A percentile compares a stretch with the other conserved stretches of the same genome.
Conservation (phyloP, 2,329 filamentous ascomycete genomes). For the Penicillium corylophilum region DNA sequence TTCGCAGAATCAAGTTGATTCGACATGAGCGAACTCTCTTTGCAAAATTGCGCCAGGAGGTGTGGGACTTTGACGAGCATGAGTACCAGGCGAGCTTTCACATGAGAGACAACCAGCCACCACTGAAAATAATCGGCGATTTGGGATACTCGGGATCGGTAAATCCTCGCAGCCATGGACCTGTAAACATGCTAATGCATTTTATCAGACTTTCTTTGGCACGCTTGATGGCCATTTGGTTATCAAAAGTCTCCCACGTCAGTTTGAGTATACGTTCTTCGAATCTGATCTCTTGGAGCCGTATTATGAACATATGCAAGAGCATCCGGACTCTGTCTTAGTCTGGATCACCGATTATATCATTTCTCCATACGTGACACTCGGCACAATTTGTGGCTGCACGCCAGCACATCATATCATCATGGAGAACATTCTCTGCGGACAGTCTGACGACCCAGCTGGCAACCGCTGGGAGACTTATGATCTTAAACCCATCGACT, state of each 20-base stretch:
- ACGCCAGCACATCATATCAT: constrained; percentile 71
- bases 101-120: constrained; percentile 39
- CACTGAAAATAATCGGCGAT: constrained; percentile 61
- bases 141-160: constrained; percentile 72
- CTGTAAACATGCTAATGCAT: not conserved
- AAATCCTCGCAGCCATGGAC: constrained; percentile 3
- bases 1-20: constrained; percentile 52
- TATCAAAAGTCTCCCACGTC: constrained; percentile 68
- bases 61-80: constrained; percentile 56
- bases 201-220: constrained; percentile 65
- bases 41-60: constrained; percentile 49
- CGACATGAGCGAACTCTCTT: constrained; percentile 53
- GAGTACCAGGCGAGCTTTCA: constrained; percentile 57
- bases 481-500: constrained; percentile 71
- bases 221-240: constrained; percentile 67
- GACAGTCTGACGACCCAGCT: constrained; percentile 49
- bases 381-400: constrained; percentile 60
- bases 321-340: constrained; percentile 60
- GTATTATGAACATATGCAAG: constrained; percentile 64
- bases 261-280: constrained; percentile 71
- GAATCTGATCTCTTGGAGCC: constrained; percentile 63
- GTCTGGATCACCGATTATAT: constrained; percentile 72
- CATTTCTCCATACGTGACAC: constrained; percentile 53
- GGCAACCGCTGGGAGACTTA: constrained; percentile 65
- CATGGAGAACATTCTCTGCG: constrained; percentile 73